Conservation (phyloP, 192 early-diverging fungal genomes). For the Endogone sp. region DNA sequence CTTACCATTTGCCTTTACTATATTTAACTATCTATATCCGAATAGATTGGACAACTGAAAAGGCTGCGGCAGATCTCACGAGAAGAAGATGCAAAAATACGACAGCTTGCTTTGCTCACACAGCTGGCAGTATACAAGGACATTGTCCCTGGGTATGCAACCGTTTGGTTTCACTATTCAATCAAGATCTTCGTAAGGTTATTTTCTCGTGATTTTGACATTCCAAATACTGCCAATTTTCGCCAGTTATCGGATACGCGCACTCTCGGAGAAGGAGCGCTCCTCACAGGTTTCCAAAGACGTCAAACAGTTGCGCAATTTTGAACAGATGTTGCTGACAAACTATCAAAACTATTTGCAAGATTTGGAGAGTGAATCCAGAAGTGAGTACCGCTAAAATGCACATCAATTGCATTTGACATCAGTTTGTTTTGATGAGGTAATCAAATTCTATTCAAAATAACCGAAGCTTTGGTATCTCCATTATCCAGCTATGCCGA, state of each 20-base stretch:
- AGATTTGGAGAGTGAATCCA: constrained; percentile 51
- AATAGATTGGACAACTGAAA: constrained; percentile 62
- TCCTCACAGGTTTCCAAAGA: constrained; percentile 77
- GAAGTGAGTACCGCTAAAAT: constrained; percentile 21
- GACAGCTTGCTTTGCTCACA: constrained; percentile 76
- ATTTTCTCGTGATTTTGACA: too few relatives aligned
- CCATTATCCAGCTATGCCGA: not conserved
- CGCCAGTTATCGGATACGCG: constrained; percentile 79
- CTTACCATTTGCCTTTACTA: too few relatives aligned
- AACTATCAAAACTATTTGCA: constrained; percentile 87
- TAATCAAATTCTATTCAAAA: too few relatives aligned
- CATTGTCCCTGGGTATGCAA: constrained; percentile 74
- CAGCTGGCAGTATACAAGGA: constrained; percentile 94
- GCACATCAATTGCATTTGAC: too few relatives aligned
- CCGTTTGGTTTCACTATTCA: too few relatives aligned
- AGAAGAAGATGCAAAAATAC: constrained; percentile 59
- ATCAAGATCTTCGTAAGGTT: too few relatives aligned
- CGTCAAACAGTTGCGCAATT: constrained; percentile 82
- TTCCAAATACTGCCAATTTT: too few relatives aligned
- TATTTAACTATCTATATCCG: constrained; percentile 9
- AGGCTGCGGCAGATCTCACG: constrained; percentile 60
- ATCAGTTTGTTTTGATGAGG: too few relatives aligned
- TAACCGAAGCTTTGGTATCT: too few relatives aligned
- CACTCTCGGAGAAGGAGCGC: constrained; percentile 80
- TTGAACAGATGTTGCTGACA: constrained; percentile 75